Conservation (phyloP, 2,329 filamentous ascomycete genomes). For the Alternaria triticina region DNA sequence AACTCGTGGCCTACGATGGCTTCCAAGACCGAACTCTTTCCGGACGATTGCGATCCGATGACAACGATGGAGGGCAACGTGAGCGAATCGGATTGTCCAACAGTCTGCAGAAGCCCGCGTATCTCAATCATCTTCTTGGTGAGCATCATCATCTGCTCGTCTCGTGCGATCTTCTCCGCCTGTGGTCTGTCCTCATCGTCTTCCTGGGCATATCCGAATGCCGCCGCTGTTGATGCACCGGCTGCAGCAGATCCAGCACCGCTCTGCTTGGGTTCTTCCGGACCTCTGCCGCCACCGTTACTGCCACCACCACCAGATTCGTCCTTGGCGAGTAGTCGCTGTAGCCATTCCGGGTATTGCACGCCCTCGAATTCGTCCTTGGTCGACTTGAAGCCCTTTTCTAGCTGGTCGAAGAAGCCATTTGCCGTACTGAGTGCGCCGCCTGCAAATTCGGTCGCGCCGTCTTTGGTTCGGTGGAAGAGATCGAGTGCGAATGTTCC, state of each 20-base stretch:
- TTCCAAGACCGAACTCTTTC: constrained; percentile 96
- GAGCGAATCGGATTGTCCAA: constrained; percentile 88
- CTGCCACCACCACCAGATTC: constrained; percentile 47
- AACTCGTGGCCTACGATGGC: constrained; percentile 98
- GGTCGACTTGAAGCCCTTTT: constrained; percentile 80
- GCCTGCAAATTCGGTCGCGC: constrained; percentile 71
- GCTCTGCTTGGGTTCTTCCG: constrained; percentile 61
- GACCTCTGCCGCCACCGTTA: constrained; percentile 49
- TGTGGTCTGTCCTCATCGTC: constrained; percentile 71
- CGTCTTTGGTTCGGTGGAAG: constrained; percentile 74
- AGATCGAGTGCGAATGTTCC: constrained; percentile 79
- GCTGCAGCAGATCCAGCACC: constrained; percentile 63
- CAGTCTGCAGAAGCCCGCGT: constrained; percentile 83
- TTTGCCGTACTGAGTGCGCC: constrained; percentile 74
- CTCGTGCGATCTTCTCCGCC: constrained; percentile 72
- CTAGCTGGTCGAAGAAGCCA: constrained; percentile 79
- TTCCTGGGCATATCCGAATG: constrained; percentile 77
- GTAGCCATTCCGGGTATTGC: constrained; percentile 76
- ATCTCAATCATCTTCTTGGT: constrained; percentile 99
- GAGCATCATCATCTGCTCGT: constrained; percentile 99
- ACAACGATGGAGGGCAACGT: constrained; percentile 98
- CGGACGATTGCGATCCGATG: constrained; percentile 96
- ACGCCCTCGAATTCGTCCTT: constrained; percentile 78
- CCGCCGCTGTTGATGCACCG: constrained; percentile 75
- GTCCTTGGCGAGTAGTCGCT: constrained; percentile 65